These are phyloP conservation scores for Trametes sanguinea DNA, from an alignment of 768 basidiomycete species.

Conservation along the genomic window DNA sequence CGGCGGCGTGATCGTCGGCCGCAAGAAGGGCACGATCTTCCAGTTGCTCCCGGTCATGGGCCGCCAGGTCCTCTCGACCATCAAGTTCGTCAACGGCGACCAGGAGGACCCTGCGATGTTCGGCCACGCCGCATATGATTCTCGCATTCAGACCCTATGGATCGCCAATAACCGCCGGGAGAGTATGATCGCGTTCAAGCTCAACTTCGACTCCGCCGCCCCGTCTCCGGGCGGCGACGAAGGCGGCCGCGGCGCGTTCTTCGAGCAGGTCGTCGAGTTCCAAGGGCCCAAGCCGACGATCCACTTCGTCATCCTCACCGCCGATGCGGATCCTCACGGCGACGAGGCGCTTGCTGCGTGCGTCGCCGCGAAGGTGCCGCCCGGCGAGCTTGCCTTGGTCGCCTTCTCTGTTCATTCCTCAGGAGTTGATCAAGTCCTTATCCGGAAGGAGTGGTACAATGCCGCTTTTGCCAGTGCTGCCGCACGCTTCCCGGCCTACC, in stretches of 20 bases:
- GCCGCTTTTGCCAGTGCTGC: constrained; percentile 55
- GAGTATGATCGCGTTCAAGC: constrained; percentile 79
- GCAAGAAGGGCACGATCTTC: constrained; percentile 83
- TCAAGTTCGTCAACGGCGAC: constrained; percentile 72
- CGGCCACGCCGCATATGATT: constrained; percentile 83
- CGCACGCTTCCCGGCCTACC: constrained; percentile 63
- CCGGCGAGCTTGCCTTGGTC: constrained; percentile 77
- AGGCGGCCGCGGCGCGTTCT: constrained; percentile 49
- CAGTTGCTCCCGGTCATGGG: constrained; percentile 78
- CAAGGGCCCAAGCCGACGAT: constrained; percentile 82
- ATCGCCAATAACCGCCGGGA: constrained; percentile 84
- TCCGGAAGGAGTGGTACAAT: constrained; percentile 85
- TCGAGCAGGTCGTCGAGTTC: constrained; percentile 84
- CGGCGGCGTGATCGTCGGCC: constrained; percentile 80
- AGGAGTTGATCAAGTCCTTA: constrained; percentile 87
- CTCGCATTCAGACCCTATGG: constrained; percentile 85
- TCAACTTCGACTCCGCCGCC: constrained; percentile 62
- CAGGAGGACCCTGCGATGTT: constrained; percentile 85
- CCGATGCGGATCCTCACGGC: constrained; percentile 79
- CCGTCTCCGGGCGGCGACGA: constrained; percentile 60
- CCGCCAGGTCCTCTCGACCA: constrained; percentile 71
- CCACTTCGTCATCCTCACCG: constrained; percentile 85
- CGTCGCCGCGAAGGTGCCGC: constrained; percentile 74
- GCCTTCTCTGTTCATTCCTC: constrained; percentile 88
- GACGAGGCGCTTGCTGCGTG: constrained; percentile 85